Evolutionary conservation across 345 rosid genomes (phyloP).

Genomic region (Eucalyptus erythrocorys): DNA sequence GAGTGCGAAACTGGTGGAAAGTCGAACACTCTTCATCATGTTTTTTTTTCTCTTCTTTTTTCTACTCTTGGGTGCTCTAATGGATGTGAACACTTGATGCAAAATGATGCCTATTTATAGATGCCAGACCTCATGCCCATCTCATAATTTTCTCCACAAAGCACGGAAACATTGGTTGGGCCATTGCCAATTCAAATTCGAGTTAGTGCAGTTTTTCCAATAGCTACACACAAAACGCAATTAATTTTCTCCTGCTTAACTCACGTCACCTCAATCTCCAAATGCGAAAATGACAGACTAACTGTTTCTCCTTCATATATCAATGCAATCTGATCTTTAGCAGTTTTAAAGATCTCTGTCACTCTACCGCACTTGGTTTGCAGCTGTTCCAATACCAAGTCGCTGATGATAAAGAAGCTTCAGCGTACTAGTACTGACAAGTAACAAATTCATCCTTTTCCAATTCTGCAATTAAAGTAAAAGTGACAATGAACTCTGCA

Average conservation of each 20-base stretch:
- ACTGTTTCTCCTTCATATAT: neutral
- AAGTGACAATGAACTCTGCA: neutral
- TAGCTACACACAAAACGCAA: neutral
- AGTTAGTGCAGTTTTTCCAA: neutral
- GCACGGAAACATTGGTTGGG: neutral
- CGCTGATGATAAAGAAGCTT: neutral
- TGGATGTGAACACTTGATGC: neutral
- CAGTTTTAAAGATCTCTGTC: neutral
- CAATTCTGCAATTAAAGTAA: neutral
- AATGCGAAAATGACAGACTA: neutral
- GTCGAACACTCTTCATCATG: neutral
- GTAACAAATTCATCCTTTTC: neutral
- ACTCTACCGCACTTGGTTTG: neutral
- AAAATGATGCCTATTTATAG: neutral
- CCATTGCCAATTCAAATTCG: neutral
- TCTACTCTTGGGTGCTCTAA: neutral
- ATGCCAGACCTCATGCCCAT: neutral
- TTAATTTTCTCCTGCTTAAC: neutral
- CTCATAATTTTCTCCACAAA: neutral
- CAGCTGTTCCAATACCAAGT: neutral
- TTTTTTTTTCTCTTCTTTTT: neutral
- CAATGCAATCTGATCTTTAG: neutral
- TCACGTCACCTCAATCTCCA: neutral
- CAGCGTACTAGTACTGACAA: neutral
- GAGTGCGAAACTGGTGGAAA: neutral